Evolutionary conservation across 208 protist species (phyloP).

Genomic region (Balamuthia mandrillaris): DNA sequence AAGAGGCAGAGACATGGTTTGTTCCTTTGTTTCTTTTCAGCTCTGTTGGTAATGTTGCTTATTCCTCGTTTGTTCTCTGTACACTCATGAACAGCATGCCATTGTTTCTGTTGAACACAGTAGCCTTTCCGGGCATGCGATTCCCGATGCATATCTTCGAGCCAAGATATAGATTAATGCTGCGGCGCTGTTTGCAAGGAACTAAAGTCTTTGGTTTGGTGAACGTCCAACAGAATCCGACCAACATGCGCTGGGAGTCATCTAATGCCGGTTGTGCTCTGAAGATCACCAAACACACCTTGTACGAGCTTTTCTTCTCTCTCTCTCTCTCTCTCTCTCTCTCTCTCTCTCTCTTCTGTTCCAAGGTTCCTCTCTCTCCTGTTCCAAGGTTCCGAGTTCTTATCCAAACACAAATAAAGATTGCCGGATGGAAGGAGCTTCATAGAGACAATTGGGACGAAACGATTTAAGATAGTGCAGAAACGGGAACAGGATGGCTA

Average conservation of each 20-base stretch:
- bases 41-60: no score
- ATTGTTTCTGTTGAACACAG: neutral
- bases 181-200: neutral
- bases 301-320: no score
- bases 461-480: conserved; percentile 8
- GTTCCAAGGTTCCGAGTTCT: no score
- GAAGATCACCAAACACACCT: neutral
- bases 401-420: no score
- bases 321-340: no score
- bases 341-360: no score
- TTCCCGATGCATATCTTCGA: conserved; percentile 40
- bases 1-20: conserved; percentile 23
- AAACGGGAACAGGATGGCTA: conserved; percentile 29
- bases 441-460: conserved; percentile 23
- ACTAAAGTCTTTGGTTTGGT: neutral
- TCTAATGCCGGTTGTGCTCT: neutral
- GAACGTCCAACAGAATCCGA: neutral
- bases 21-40: no score
- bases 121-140: conserved; percentile 6
- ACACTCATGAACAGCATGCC: no score
- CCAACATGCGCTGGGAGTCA: neutral
- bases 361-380: no score
- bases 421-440: conserved; percentile 24
- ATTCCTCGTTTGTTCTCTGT: no score
- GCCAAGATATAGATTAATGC: conserved; percentile 12